These are phyloP conservation scores for Penicillium nucicola DNA, from an alignment of 495 filamentous ascomycete genomes.

Conservation along the genomic window DNA sequence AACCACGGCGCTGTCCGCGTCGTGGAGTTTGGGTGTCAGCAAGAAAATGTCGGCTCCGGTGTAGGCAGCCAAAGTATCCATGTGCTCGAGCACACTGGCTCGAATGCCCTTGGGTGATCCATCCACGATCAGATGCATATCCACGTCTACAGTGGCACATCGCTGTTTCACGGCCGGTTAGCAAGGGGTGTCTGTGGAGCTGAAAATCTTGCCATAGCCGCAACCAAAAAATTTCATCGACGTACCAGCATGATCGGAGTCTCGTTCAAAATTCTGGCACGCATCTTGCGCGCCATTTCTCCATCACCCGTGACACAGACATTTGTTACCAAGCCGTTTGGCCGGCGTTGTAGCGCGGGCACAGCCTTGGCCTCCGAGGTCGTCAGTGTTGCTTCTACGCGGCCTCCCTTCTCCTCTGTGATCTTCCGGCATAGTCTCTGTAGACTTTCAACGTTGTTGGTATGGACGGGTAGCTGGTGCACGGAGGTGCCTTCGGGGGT, in stretches of 20 bases:
- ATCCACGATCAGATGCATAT: conserved; percentile 82
- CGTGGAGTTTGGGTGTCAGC: conserved; percentile 69
- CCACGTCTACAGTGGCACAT: conserved; percentile 88
- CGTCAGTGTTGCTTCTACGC: conserved; percentile 76
- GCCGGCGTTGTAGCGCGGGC: conserved; percentile 60
- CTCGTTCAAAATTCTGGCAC: conserved; percentile 79
- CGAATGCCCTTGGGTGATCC: conserved; percentile 59
- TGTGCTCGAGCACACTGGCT: conserved; percentile 71
- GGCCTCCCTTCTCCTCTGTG: conserved; percentile 63
- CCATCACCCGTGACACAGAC: conserved; percentile 84
- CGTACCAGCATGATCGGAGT: conserved; percentile 85
- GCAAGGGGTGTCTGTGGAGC: conserved; percentile 16
- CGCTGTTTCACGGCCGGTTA: conserved; percentile 53
- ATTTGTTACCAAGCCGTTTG: conserved; percentile 78
- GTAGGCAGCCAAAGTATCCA: conserved; percentile 77
- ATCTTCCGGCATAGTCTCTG: conserved; percentile 75
- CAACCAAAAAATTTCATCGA: conserved; percentile 23
- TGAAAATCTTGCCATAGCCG: conserved; percentile 1
- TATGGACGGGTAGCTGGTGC: conserved; percentile 84
- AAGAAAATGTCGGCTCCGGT: conserved; percentile 97
- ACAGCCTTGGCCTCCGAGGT: conserved; percentile 78
- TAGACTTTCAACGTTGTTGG: conserved; percentile 74
- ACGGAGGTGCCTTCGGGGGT: conserved; percentile 77
- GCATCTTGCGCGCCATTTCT: conserved; percentile 78
- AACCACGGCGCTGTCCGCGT: conserved; percentile 48